Evolutionary conservation across 345 rosid genomes (phyloP).

Genomic region (Angophora floribunda): DNA sequence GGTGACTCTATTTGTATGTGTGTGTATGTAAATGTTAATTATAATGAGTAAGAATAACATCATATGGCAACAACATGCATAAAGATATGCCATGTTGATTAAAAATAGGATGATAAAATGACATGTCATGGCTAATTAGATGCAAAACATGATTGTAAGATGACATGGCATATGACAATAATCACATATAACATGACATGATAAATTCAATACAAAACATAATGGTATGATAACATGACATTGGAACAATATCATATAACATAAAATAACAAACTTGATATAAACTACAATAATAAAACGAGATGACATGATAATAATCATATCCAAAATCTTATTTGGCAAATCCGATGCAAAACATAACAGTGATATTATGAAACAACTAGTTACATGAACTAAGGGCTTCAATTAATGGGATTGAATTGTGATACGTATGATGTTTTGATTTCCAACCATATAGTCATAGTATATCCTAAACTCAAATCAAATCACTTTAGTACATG

Average conservation of each 20-base stretch:
- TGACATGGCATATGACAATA: background rate
- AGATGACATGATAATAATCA: background rate
- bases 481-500: background rate
- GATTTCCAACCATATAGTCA: background rate
- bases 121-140: background rate
- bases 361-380: background rate
- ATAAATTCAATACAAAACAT: background rate
- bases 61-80: background rate
- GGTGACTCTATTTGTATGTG: background rate
- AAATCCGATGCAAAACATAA: background rate
- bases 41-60: background rate
- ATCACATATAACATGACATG: background rate
- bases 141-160: background rate
- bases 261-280: too few species aligned
- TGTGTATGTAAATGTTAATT: background rate
- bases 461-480: background rate
- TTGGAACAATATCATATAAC: background rate
- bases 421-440: background rate
- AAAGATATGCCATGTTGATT: background rate
- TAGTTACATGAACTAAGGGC: background rate
- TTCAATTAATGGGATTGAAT: background rate
- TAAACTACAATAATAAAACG: too few species aligned
- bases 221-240: background rate
- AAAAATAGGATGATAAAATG: background rate
- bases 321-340: background rate